Evolutionary conservation across 1,284 basidiomycete genomes (phyloP).

Genomic region (Boletus subluridellus): DNA sequence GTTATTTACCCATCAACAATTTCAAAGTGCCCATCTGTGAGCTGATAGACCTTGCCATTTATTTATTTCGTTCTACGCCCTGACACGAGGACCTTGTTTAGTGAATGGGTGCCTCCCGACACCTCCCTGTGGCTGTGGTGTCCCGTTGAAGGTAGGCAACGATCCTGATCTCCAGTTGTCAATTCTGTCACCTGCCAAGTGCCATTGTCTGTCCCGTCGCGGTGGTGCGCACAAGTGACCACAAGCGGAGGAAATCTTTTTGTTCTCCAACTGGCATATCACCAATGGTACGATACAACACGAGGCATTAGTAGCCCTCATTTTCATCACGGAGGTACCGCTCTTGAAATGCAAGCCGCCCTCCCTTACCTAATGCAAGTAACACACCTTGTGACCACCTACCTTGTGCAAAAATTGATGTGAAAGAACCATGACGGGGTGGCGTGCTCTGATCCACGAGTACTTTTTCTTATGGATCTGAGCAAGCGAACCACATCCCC

Average conservation of each 20-base stretch:
- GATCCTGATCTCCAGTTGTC: background rate
- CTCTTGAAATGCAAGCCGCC: background rate
- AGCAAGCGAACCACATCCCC: too few species aligned
- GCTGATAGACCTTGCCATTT: background rate
- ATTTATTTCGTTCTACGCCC: background rate
- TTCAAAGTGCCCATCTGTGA: background rate
- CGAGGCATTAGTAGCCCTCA: background rate
- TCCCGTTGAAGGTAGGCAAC: background rate
- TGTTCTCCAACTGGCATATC: too few species aligned
- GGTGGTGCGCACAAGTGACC: background rate
- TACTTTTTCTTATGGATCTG: background rate
- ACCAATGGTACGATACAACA: background rate
- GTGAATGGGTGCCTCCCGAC: too few species aligned
- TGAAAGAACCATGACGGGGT: background rate
- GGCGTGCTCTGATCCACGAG: too few species aligned
- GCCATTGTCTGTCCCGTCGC: background rate
- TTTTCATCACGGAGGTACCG: background rate
- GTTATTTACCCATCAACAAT: background rate
- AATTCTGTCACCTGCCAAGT: background rate
- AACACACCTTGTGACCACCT: background rate
- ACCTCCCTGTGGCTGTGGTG: background rate
- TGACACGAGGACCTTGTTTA: background rate
- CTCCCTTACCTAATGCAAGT: background rate
- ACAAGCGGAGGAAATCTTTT: background rate
- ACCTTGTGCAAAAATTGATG: background rate